Conservation (phyloP, 176 grass and related monocot genomes). For the Poa annua region DNA sequence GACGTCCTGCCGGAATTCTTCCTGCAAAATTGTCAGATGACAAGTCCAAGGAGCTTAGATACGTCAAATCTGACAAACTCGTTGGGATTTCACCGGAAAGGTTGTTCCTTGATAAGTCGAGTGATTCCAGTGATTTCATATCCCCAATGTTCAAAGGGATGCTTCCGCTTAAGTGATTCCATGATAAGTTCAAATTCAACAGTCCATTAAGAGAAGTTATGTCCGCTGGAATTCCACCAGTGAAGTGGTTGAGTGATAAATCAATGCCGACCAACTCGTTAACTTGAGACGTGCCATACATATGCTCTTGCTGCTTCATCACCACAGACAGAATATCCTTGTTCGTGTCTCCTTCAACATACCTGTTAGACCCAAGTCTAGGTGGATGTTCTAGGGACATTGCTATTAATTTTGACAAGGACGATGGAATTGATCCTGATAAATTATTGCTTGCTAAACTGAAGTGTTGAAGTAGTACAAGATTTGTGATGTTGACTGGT, state of each 20-base stretch:
- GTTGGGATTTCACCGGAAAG: constrained; percentile 36
- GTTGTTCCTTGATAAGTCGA: constrained; percentile 44
- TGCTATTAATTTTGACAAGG: constrained; percentile 29
- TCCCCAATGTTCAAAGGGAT: neutral
- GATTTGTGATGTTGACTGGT: neutral
- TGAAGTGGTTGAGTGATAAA: neutral
- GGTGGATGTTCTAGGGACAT: neutral
- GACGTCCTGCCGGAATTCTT: constrained; percentile 33
- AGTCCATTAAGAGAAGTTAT: neutral
- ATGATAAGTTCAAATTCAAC: neutral
- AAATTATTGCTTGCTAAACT: constrained; percentile 45
- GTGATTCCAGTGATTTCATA: constrained; percentile 50
- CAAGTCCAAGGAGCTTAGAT: constrained; percentile 33
- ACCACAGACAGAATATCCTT: neutral
- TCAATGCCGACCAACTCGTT: neutral
- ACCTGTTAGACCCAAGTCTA: neutral
- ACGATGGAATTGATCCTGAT: constrained; percentile 33
- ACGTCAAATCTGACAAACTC: constrained; percentile 18
- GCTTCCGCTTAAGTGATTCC: neutral
- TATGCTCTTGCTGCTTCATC: constrained; percentile 17
- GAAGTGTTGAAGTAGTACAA: constrained; percentile 32
- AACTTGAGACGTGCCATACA: neutral
- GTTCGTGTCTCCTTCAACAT: no score
- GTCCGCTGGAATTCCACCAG: neutral
- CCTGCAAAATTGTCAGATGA: constrained; percentile 51